Evolutionary conservation across 768 basidiomycete genomes (phyloP), one percentile per base, ranked within the genome.

Genomic region (Tremella mesenterica): DNA sequence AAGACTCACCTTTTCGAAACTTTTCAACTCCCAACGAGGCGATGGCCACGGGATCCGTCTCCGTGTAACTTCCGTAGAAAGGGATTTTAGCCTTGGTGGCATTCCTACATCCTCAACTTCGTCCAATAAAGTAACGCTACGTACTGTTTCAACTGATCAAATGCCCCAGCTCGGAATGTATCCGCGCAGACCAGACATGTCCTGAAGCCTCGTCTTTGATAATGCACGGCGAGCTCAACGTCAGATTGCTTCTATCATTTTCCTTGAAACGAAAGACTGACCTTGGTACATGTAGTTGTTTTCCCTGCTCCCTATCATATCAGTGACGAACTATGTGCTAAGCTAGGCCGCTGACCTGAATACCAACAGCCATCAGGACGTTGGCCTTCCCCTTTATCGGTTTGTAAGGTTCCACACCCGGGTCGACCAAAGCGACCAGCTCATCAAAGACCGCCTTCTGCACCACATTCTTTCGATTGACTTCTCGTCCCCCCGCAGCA

Each of bases 391-490:
- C 92, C 72, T 96, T 97, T 76, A 85, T 87, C 7, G 95, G 95
- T 72, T 95, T 93, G 73, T 89, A 95, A 1, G 91, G 88, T 64
- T 92, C 89, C 7, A 88, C 85, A 0, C 89, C 91, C 9, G 95
- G 92, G 70, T 99, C 95, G 1, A 99, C 93, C 13, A 99, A 77
- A 44, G 84, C 79, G 18, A 97, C 95, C 1, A 99, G 82, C 72
- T 99, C 93, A 75, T 97, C 92, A 64, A 90, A 97, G 28, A 99
- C 86, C 12, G 91, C 85, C 92, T 92, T 95, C 73, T 97, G 95
- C 47, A 96, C 81, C 49, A 95, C 75, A 72, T 86, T 83, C 75
- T 88, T 89, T 68, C 85, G 79, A 65, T 87, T 92, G 50, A 79
- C 70, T 49, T 92, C 88, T 64, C 85, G 87, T 12, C 68, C 63